Percentiles rank a stretch among this genome's conserved stretches.
Evolutionary conservation across 805 yeast genomes (phyloP).

Genomic region (Saccharomycopsis sp.): DNA sequence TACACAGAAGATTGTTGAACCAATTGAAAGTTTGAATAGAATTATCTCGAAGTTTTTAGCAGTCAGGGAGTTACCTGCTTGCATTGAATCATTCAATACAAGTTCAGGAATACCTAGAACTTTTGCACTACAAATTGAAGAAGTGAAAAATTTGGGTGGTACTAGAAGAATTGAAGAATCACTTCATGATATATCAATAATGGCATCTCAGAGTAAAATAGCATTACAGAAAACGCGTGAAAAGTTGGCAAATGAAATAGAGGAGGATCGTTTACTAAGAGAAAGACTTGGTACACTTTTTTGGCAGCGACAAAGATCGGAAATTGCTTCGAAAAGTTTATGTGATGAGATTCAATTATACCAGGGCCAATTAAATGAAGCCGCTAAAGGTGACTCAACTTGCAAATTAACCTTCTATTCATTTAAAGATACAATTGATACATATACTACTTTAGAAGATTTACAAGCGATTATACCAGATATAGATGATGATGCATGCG

Average conservation of each 20-base stretch:
- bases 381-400: constrained; percentile 53
- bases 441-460: constrained; percentile 29
- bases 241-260: constrained; percentile 41
- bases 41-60: constrained; percentile 38
- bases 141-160: constrained; percentile 50
- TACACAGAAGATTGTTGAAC: constrained; percentile 36
- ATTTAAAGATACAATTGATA: constrained; percentile 40
- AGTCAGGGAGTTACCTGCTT: constrained; percentile 49
- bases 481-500: constrained; percentile 23
- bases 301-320: constrained; percentile 49
- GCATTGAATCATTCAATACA: constrained; percentile 52
- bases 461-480: constrained; percentile 27
- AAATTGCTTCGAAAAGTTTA: constrained; percentile 36
- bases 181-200: constrained; percentile 38
- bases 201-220: constrained; percentile 35
- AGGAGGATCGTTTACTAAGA: constrained; percentile 49
- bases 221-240: constrained; percentile 41
- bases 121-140: constrained; percentile 48
- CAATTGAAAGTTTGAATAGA: constrained; percentile 41
- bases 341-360: constrained; percentile 34
- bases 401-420: constrained; percentile 40
- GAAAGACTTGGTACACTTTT: constrained; percentile 42
- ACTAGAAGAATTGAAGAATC: constrained; percentile 34
- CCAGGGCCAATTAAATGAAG: constrained; percentile 45
- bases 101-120: constrained; percentile 54